A percentile compares a stretch with the other conserved stretches of the same genome.
Evolutionary conservation across 805 yeast genomes (phyloP).

Genomic region (Yarrowia bubula): DNA sequence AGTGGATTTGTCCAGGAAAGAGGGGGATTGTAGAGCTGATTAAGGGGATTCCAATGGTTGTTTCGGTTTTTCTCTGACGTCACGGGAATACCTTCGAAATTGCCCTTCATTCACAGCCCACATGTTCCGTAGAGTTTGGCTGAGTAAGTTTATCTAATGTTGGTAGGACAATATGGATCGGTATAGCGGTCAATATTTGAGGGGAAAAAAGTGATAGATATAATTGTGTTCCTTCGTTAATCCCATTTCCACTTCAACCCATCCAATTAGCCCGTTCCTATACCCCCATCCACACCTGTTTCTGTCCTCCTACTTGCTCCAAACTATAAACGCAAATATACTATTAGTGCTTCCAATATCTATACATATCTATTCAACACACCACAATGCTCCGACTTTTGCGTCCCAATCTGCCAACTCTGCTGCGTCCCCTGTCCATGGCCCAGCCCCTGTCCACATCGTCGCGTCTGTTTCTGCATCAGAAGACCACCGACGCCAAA

Average conservation of each 20-base stretch:
- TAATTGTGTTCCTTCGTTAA: too few relatives aligned
- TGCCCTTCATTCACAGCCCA: too few relatives aligned
- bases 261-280: too few relatives aligned
- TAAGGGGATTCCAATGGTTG: too few relatives aligned
- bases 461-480: constrained; percentile 1
- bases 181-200: too few relatives aligned
- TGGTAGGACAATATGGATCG: background rate
- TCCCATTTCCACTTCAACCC: too few relatives aligned
- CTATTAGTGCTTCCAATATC: background rate
- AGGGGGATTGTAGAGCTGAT: too few relatives aligned
- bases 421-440: background rate
- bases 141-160: background rate
- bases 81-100: background rate
- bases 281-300: background rate
- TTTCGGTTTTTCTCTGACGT: background rate
- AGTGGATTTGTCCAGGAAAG: too few relatives aligned
- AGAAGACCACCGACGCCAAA: constrained; percentile 8
- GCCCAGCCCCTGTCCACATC: constrained; percentile 1
- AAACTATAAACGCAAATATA: constrained; percentile 23
- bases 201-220: too few relatives aligned
- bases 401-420: background rate
- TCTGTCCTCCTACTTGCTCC: background rate
- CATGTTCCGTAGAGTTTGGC: background rate
- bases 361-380: background rate
- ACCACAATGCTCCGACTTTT: constrained; percentile 17